phyloP scores from a whole-genome alignment of 805 yeast genomes.

The Danielia reshetovae region DNA sequence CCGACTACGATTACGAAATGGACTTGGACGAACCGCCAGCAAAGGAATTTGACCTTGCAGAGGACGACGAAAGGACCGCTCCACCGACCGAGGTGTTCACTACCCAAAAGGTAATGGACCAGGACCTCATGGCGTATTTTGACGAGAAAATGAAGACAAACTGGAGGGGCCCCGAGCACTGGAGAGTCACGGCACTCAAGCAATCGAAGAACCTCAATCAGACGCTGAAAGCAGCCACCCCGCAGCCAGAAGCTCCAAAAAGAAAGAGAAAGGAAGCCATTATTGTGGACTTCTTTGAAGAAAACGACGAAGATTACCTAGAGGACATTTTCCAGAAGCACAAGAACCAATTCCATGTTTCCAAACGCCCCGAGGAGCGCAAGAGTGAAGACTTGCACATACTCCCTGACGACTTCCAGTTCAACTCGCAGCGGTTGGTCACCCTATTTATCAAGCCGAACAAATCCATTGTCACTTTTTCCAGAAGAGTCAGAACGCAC shows the following conservation, averaged over 20 bases:
- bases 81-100: slow-evolving; percentile 6
- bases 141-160: slow-evolving; percentile 65
- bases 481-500: slow-evolving; percentile 2
- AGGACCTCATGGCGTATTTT: slow-evolving; percentile 73
- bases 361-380: slow-evolving; percentile 30
- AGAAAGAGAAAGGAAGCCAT: slow-evolving; percentile 22
- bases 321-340: slow-evolving; percentile 34
- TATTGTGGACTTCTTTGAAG: slow-evolving; percentile 29
- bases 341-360: slow-evolving; percentile 17
- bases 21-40: slow-evolving; percentile 11
- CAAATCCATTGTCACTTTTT: slow-evolving; percentile 32
- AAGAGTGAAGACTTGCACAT: slow-evolving; percentile 33
- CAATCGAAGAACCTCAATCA: slow-evolving; percentile 29
- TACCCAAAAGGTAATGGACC: slow-evolving; percentile 39
- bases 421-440: slow-evolving; percentile 64
- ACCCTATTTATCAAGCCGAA: slow-evolving; percentile 67
- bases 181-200: slow-evolving; percentile 62
- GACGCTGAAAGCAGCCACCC: neutral
- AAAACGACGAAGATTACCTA: slow-evolving; percentile 23
- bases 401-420: slow-evolving; percentile 71
- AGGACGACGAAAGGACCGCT: slow-evolving; percentile 4
- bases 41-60: slow-evolving; percentile 3
- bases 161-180: slow-evolving; percentile 92
- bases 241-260: slow-evolving; percentile 7
- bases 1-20: slow-evolving; percentile 20